Evolutionary conservation across 2,329 filamentous ascomycete species (phyloP).

Genomic region (Aspergillus felis): DNA sequence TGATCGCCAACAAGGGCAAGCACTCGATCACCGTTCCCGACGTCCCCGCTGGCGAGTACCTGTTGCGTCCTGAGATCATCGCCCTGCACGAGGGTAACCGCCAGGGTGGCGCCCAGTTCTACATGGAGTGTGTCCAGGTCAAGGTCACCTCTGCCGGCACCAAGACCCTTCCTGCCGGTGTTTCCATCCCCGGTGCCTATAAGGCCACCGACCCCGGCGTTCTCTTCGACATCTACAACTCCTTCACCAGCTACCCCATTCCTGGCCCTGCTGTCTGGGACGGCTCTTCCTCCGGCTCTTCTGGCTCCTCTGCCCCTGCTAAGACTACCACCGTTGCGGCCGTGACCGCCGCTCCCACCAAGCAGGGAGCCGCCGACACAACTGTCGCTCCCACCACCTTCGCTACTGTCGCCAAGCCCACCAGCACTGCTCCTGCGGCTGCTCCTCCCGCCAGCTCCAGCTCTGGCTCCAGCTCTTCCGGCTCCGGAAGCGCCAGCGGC

Average conservation of each 20-base stretch:
- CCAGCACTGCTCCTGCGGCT: background rate
- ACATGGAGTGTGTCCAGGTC: slow-evolving; percentile 23
- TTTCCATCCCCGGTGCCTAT: slow-evolving; percentile 19
- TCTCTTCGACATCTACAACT: slow-evolving; percentile 17
- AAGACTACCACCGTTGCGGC: background rate
- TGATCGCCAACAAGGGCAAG: slow-evolving; percentile 19
- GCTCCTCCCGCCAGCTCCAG: slow-evolving; percentile 1
- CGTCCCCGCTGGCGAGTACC: slow-evolving; percentile 19
- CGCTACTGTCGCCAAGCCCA: background rate
- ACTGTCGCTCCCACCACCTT: slow-evolving; percentile 3
- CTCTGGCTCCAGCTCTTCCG: background rate
- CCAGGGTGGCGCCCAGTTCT: slow-evolving; percentile 18
- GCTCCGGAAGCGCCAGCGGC: slow-evolving; percentile 3
- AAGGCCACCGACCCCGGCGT: slow-evolving; percentile 12
- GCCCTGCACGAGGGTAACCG: slow-evolving; percentile 17
- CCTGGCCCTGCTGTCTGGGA: slow-evolving; percentile 21
- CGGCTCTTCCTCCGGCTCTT: slow-evolving; percentile 9
- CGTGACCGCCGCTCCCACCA: background rate
- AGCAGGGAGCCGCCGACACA: background rate
- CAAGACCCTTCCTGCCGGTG: slow-evolving; percentile 14
- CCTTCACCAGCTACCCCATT: slow-evolving; percentile 17
- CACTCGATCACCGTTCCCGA: slow-evolving; percentile 20
- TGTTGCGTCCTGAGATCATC: slow-evolving; percentile 22
- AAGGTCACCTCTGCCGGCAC: slow-evolving; percentile 18
- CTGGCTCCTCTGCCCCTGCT: slow-evolving; percentile 1